Evolutionary conservation across 2,329 filamentous ascomycete species (phyloP).

Genomic region (Akanthomyces dipterigenus): DNA sequence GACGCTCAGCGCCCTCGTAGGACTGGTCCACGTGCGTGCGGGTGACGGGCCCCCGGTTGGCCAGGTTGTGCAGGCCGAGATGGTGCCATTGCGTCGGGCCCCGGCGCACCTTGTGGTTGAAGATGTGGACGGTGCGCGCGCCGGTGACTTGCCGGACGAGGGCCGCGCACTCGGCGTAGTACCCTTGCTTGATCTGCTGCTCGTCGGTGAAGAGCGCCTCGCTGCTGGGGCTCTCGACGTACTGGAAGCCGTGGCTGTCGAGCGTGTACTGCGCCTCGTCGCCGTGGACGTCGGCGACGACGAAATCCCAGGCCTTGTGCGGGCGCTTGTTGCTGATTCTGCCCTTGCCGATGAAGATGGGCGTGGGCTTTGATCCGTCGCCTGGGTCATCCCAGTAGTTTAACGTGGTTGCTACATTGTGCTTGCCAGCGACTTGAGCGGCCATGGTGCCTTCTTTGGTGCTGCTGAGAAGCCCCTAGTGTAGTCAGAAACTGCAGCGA

Average conservation of each 20-base stretch:
- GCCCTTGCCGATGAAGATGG: conserved; percentile 25
- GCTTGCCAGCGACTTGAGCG: not conserved
- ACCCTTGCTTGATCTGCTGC: conserved; percentile 51
- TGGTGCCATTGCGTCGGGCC: conserved; percentile 54
- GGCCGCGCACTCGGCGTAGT: conserved; percentile 66
- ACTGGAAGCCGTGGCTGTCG: conserved; percentile 36
- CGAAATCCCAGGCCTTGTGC: conserved; percentile 37
- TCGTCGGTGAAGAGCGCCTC: conserved; percentile 42
- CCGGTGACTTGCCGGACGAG: conserved; percentile 56
- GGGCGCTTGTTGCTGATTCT: conserved; percentile 24
- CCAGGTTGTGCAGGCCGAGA: conserved; percentile 53
- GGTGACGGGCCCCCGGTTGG: conserved; percentile 40
- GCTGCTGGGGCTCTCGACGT: conserved; percentile 23
- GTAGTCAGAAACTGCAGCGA: too few relatives aligned
- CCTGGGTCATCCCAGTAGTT: conserved; percentile 36
- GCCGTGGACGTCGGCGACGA: conserved; percentile 32
- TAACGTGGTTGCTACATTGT: conserved; percentile 29
- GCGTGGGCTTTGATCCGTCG: conserved; percentile 34
- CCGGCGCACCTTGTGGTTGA: conserved; percentile 65
- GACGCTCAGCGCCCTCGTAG: conserved; percentile 32
- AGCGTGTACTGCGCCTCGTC: conserved; percentile 33
- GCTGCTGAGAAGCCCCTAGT: not conserved
- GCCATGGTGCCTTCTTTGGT: not conserved
- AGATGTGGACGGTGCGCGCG: conserved; percentile 55
- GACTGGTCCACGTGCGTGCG: conserved; percentile 48